These are phyloP conservation scores for Cupressus sempervirens DNA, from an alignment of 75 land plant species.

Conservation along the genomic window DNA sequence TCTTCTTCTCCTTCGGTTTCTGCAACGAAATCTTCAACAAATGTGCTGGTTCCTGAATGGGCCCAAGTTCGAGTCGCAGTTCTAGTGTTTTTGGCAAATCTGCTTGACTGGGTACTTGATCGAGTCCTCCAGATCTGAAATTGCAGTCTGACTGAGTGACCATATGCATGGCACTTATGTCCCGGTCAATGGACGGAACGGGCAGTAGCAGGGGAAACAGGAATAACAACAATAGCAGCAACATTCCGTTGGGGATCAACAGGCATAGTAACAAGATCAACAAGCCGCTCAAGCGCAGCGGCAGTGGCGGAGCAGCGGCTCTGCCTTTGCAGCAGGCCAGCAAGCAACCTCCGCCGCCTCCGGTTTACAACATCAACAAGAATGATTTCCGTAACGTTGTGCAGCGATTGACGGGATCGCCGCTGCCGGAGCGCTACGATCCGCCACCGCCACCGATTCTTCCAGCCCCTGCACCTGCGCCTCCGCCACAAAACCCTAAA, in stretches of 20 bases:
- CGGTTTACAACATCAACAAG: constrained; percentile 80
- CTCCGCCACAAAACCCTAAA: background rate
- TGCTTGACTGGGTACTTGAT: background rate
- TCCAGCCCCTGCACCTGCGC: background rate
- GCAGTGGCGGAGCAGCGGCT: background rate
- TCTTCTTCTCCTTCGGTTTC: background rate
- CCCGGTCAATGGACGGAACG: background rate
- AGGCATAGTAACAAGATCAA: background rate
- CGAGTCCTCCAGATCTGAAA: background rate
- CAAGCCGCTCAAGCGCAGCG: background rate
- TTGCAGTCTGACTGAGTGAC: background rate
- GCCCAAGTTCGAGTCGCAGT: background rate
- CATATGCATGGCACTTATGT: background rate
- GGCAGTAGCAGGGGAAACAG: background rate
- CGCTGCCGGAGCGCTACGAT: constrained; percentile 28
- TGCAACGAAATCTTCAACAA: background rate
- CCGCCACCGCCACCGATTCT: constrained; percentile 19
- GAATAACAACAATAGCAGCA: background rate
- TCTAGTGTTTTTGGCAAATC: background rate
- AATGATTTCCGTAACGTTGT: constrained; percentile 65
- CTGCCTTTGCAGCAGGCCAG: background rate
- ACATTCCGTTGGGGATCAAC: background rate
- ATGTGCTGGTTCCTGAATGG: background rate
- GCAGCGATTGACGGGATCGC: constrained; percentile 72
- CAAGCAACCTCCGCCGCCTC: constrained; percentile 44